Percentiles rank a stretch among this genome's conserved stretches.
These are phyloP conservation scores for Tolypocladium album DNA, from an alignment of 2,329 filamentous ascomycete genomes.

Conservation along the genomic window DNA sequence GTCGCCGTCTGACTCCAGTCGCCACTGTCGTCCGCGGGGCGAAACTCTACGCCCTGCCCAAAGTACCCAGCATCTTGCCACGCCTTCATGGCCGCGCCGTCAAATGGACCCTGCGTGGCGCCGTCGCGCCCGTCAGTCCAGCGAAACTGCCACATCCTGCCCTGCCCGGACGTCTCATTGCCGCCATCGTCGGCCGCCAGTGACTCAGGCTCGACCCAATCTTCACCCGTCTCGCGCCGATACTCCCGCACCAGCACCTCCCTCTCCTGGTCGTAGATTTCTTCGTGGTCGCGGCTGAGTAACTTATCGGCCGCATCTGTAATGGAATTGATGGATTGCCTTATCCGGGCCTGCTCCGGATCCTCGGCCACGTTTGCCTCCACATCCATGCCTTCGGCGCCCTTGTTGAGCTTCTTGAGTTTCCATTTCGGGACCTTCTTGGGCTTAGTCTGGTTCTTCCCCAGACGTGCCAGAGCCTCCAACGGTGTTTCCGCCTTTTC, in stretches of 20 bases:
- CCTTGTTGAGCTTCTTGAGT: slow-evolving; percentile 54
- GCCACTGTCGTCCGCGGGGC: slow-evolving; percentile 41
- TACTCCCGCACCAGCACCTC: slow-evolving; percentile 79
- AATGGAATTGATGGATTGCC: slow-evolving; percentile 66
- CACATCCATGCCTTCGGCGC: slow-evolving; percentile 56
- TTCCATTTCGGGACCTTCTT: slow-evolving; percentile 54
- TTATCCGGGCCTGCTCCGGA: slow-evolving; percentile 57
- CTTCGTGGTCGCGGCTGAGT: slow-evolving; percentile 68
- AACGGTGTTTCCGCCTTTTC: slow-evolving; percentile 77
- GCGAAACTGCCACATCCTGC: slow-evolving; percentile 67
- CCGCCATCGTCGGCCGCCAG: slow-evolving; percentile 11
- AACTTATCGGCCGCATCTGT: slow-evolving; percentile 86
- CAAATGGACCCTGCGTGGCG: slow-evolving; percentile 76
- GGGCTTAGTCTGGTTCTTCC: slow-evolving; percentile 53
- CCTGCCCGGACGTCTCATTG: slow-evolving; percentile 7
- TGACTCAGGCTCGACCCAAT: slow-evolving; percentile 52
- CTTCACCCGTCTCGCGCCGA: slow-evolving; percentile 72
- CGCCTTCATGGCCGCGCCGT: slow-evolving; percentile 72
- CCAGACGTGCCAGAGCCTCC: slow-evolving; percentile 76
- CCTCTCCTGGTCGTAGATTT: slow-evolving; percentile 86
- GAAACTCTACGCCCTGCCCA: slow-evolving; percentile 76
- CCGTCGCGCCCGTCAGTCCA: slow-evolving; percentile 85
- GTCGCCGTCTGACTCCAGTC: slow-evolving; percentile 40
- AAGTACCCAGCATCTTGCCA: slow-evolving; percentile 95
- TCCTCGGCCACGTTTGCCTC: slow-evolving; percentile 46